These are phyloP conservation scores for Fusarium abutilonis DNA, from an alignment of 2,329 filamentous ascomycete genomes.

Conservation along the genomic window DNA sequence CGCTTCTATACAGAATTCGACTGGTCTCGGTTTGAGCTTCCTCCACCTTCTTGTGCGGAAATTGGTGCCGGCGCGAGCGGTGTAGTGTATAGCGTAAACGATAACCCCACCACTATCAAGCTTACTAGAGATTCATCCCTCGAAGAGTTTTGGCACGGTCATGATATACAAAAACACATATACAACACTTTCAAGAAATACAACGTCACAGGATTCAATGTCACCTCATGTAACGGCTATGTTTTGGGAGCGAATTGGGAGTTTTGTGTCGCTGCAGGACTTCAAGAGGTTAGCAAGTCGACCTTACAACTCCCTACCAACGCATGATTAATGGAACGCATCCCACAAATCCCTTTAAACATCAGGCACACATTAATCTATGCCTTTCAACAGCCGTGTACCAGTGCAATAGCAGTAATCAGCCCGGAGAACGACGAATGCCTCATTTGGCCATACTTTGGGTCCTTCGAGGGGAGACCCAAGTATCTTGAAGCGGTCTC, in stretches of 20 bases:
- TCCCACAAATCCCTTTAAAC: conserved; percentile 35
- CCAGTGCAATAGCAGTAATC: conserved; percentile 1
- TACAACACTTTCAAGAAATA: neutral
- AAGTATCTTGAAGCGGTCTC: conserved; percentile 21
- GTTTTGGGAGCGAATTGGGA: neutral
- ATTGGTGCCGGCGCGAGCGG: conserved; percentile 42
- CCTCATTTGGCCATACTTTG: conserved; percentile 36
- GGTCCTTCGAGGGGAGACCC: conserved; percentile 2
- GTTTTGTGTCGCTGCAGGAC: conserved; percentile 17
- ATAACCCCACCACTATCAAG: conserved; percentile 20
- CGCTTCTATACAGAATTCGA: neutral
- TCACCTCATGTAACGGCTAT: conserved; percentile 16
- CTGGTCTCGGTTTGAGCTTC: neutral
- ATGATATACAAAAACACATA: conserved; percentile 1
- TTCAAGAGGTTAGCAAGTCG: conserved; percentile 11
- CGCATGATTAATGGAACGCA: conserved; percentile 33
- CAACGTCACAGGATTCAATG: neutral
- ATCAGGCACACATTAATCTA: conserved; percentile 37
- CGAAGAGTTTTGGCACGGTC: conserved; percentile 30
- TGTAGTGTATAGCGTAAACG: conserved; percentile 21
- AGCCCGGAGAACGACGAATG: conserved; percentile 37
- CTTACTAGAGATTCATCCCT: conserved; percentile 18
- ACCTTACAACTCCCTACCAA: conserved; percentile 32
- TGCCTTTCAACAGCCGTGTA: conserved; percentile 20
- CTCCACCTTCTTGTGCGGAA: conserved; percentile 7